Evolutionary conservation across 345 rosid genomes (phyloP).

Genomic region (Populus simonii): DNA sequence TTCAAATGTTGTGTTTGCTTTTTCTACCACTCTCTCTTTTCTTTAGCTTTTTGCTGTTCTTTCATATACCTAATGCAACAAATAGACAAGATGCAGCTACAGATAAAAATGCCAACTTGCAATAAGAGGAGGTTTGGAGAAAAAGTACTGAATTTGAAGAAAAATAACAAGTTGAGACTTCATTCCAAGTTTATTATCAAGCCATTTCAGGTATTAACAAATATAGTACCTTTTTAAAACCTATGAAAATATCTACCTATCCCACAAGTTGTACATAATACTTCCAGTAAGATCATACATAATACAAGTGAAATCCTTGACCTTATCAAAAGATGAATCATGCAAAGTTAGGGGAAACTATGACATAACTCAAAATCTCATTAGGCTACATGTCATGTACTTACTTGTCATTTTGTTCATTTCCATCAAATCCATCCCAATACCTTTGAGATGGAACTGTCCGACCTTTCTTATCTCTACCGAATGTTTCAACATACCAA

Average conservation of each 20-base stretch:
- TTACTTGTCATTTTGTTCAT: conserved; percentile 61
- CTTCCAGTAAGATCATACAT: neutral
- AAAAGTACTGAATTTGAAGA: too few species aligned
- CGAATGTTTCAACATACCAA: conserved; percentile 94
- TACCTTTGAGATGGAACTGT: conserved; percentile 64
- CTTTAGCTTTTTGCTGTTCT: too few species aligned
- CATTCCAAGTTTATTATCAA: too few species aligned
- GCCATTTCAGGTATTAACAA: neutral
- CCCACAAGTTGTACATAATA: neutral
- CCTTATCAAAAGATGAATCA: neutral
- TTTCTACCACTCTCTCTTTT: too few species aligned
- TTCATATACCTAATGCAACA: too few species aligned
- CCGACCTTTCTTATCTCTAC: conserved; percentile 65
- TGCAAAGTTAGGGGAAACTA: neutral
- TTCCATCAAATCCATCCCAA: conserved; percentile 72
- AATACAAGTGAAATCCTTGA: neutral
- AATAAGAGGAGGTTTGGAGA: too few species aligned
- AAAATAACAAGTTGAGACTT: too few species aligned
- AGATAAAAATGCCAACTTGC: too few species aligned
- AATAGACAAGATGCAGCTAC: too few species aligned
- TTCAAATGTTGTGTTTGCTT: too few species aligned
- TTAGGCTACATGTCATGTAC: conserved; percentile 14
- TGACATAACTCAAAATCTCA: neutral
- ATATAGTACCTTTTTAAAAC: neutral
- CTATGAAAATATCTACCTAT: neutral